Conservation (phyloP, 2,329 filamentous ascomycete species). For the Talaromyces sp. region DNA sequence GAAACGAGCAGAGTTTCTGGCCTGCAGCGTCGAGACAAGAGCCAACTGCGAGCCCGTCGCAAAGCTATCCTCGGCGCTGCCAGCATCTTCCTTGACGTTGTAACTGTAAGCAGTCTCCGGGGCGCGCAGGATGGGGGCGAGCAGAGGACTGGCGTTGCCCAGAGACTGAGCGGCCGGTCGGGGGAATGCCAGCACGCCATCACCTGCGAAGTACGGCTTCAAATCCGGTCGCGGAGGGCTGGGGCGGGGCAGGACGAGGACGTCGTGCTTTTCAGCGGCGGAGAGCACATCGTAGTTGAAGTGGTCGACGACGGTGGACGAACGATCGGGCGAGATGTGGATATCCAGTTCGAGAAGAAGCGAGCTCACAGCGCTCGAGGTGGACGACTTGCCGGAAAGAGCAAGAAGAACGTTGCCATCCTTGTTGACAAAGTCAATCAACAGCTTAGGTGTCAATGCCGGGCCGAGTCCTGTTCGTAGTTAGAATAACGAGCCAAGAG, state of each 20-base stretch:
- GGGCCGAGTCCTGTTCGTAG: constrained; percentile 67
- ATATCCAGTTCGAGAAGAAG: constrained; percentile 86
- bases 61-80: constrained; percentile 72
- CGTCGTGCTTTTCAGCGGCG: constrained; percentile 78
- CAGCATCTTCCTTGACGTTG: constrained; percentile 79
- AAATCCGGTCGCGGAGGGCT: constrained; percentile 59
- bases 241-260: constrained; percentile 71
- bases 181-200: constrained; percentile 72
- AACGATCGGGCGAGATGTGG: constrained; percentile 76
- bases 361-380: constrained; percentile 67
- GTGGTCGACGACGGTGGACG: constrained; percentile 83
- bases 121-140: constrained; percentile 76
- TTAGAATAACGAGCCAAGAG: constrained; percentile 17
- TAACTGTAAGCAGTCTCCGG: constrained; percentile 85
- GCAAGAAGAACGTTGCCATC: constrained; percentile 87
- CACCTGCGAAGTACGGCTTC: constrained; percentile 70
- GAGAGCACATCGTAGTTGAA: constrained; percentile 82
- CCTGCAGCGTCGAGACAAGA: constrained; percentile 81
- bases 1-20: constrained; percentile 86
- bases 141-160: constrained; percentile 66
- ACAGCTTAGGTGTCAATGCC: constrained; percentile 73
- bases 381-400: constrained; percentile 65
- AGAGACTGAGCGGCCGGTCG: constrained; percentile 74
- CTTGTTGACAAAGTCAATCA: constrained; percentile 87
- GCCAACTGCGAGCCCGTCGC: constrained; percentile 77